Evolutionary conservation across 2,329 filamentous ascomycete genomes (phyloP).

Genomic region (Pseudocercospora vitis): DNA sequence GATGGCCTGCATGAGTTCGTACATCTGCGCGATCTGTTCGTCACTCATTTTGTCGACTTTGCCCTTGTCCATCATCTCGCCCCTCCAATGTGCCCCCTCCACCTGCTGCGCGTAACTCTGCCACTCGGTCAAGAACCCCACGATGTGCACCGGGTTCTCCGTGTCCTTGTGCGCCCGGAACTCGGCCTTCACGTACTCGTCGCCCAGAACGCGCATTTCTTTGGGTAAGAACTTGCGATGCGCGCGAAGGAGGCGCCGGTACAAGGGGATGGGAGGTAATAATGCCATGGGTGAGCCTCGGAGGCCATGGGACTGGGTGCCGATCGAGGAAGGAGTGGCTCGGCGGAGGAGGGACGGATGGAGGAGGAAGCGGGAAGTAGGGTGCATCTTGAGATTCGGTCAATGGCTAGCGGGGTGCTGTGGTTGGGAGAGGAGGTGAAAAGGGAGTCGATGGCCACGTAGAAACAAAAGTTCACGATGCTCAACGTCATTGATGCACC

Average conservation of each 20-base stretch:
- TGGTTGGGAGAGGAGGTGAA: background rate
- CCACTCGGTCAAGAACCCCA: conserved; percentile 98
- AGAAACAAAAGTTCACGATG: conserved; percentile 10
- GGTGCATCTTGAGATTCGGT: conserved; percentile 28
- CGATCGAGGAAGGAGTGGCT: conserved; percentile 37
- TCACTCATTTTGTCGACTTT: conserved; percentile 96
- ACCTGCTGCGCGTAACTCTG: conserved; percentile 91
- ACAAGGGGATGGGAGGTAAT: conserved; percentile 83
- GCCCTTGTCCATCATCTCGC: conserved; percentile 75
- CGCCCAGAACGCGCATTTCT: conserved; percentile 78
- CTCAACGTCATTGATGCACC: conserved; percentile 17
- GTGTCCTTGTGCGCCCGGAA: conserved; percentile 80
- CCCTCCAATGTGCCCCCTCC: conserved; percentile 82
- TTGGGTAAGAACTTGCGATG: conserved; percentile 75
- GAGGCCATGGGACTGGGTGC: conserved; percentile 37
- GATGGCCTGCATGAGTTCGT: conserved; percentile 89
- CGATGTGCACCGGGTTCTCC: conserved; percentile 90
- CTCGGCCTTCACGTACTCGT: conserved; percentile 90
- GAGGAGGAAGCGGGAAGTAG: background rate
- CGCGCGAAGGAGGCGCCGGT: conserved; percentile 80
- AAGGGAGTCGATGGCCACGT: background rate
- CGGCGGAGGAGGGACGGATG: conserved; percentile 29
- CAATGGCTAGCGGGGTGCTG: background rate
- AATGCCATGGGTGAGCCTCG: conserved; percentile 60
- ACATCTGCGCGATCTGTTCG: conserved; percentile 88